Conservation (phyloP, 805 yeast genomes). For the Schwanniomyces sp. region DNA sequence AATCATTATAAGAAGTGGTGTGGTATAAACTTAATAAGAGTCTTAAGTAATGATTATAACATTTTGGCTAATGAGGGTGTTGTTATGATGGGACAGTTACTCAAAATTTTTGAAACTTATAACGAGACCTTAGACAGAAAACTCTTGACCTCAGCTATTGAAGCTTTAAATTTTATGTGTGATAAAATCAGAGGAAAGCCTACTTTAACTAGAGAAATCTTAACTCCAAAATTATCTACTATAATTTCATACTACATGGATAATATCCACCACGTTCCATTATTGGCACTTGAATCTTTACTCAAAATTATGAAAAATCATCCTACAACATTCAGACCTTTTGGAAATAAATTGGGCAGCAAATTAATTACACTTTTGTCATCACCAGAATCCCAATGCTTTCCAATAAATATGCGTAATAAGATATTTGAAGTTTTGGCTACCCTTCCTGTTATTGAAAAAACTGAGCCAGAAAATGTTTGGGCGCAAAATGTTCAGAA, state of each 20-base stretch:
- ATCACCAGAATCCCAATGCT: conserved; percentile 35
- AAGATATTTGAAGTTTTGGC: conserved; percentile 53
- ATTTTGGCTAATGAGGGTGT: conserved; percentile 43
- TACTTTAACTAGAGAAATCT: conserved; percentile 75
- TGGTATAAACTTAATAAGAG: conserved; percentile 53
- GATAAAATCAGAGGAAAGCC: conserved; percentile 72
- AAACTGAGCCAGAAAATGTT: conserved; percentile 46
- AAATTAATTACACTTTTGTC: conserved; percentile 37
- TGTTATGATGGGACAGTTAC: conserved; percentile 36
- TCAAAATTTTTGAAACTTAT: conserved; percentile 40
- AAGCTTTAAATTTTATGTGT: conserved; percentile 41
- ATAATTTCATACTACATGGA: conserved; percentile 57
- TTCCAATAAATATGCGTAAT: conserved; percentile 39
- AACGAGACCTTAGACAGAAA: conserved; percentile 32
- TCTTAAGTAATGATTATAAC: conserved; percentile 37
- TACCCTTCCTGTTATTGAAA: conserved; percentile 54
- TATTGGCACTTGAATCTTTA: conserved; percentile 34
- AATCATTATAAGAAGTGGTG: conserved; percentile 53
- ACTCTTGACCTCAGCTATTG: conserved; percentile 36
- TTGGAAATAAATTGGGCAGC: conserved; percentile 58
- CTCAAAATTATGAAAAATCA: conserved; percentile 50
- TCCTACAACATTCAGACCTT: conserved; percentile 82
- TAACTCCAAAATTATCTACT: conserved; percentile 74
- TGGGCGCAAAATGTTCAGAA: conserved; percentile 49
- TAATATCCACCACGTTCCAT: conserved; percentile 26